These are phyloP conservation scores for Quercus rubra DNA, from an alignment of 306 rosid genomes.

Conservation along the genomic window DNA sequence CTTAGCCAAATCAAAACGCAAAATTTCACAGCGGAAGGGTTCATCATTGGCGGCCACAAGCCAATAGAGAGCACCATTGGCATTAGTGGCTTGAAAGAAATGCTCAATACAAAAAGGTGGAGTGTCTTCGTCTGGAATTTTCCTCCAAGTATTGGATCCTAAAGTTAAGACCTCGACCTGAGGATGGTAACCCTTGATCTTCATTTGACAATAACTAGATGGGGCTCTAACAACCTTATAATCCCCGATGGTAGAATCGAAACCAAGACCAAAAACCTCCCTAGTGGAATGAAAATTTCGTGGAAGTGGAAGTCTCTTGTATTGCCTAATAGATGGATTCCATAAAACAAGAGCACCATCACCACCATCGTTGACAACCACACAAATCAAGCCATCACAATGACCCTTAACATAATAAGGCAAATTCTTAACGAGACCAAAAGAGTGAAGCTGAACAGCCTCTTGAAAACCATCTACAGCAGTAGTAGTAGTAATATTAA, in stretches of 20 bases:
- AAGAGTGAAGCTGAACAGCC: slow-evolving; percentile 18
- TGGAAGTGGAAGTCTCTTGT: slow-evolving; percentile 29
- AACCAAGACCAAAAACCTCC: slow-evolving; percentile 35
- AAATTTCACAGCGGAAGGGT: not conserved
- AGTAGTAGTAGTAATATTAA: not conserved
- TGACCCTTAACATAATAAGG: slow-evolving; percentile 48
- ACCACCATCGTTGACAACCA: slow-evolving; percentile 33
- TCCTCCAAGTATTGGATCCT: slow-evolving; percentile 24
- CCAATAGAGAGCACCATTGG: slow-evolving; percentile 36
- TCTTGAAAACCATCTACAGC: not conserved
- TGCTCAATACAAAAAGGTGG: slow-evolving; percentile 36
- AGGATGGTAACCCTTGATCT: slow-evolving; percentile 15
- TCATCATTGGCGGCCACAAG: slow-evolving; percentile 13
- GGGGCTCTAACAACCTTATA: slow-evolving; percentile 39
- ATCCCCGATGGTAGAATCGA: slow-evolving; percentile 7
- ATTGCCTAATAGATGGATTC: slow-evolving; percentile 36
- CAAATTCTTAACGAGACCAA: slow-evolving; percentile 1
- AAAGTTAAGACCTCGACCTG: slow-evolving; percentile 25
- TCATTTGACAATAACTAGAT: slow-evolving; percentile 27
- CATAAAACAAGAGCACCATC: slow-evolving; percentile 31
- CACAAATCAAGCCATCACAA: slow-evolving; percentile 40
- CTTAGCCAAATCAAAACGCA: slow-evolving; percentile 28
- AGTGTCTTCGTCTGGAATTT: slow-evolving; percentile 25
- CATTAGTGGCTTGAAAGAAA: slow-evolving; percentile 29
- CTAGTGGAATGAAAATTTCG: slow-evolving; percentile 22